Percentiles rank a stretch among this genome's conserved stretches.
Conservation (phyloP, 2,329 filamentous ascomycete genomes). For the Fusarium floridanum region DNA sequence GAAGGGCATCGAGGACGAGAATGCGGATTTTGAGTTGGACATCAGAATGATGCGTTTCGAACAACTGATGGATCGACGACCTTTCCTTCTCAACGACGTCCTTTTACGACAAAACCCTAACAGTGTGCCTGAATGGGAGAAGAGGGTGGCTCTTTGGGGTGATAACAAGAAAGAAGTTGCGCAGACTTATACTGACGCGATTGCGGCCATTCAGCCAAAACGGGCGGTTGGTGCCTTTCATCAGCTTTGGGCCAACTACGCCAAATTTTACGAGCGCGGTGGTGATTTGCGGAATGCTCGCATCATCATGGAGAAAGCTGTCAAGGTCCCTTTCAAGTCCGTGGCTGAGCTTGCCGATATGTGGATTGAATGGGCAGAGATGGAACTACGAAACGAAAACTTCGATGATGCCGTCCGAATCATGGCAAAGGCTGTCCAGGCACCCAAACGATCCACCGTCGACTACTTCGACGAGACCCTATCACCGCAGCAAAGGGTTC, state of each 20-base stretch:
- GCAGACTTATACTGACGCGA: conserved; percentile 94
- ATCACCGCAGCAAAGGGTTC: conserved; percentile 93
- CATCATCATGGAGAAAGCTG: conserved; percentile 96
- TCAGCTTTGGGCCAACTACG: conserved; percentile 95
- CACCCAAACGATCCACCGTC: conserved; percentile 97
- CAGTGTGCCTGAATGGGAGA: conserved; percentile 97
- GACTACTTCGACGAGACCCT: conserved; percentile 98
- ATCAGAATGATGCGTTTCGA: conserved; percentile 98
- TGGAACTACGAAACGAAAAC: conserved; percentile 96
- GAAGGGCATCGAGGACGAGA: conserved; percentile 81
- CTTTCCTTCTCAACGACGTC: conserved; percentile 97
- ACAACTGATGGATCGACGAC: conserved; percentile 95
- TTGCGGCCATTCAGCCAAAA: conserved; percentile 92
- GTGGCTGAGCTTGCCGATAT: conserved; percentile 97
- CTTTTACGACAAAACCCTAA: conserved; percentile 95
- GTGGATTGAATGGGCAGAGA: conserved; percentile 99
- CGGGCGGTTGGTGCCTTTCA: conserved; percentile 94
- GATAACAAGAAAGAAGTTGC: conserved; percentile 93
- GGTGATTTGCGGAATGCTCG: conserved; percentile 87
- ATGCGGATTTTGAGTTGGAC: conserved; percentile 93
- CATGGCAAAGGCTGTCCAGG: conserved; percentile 96
- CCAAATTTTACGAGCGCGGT: conserved; percentile 94
- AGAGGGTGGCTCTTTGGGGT: conserved; percentile 94
- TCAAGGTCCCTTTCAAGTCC: conserved; percentile 97
- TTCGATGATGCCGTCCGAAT: conserved; percentile 95